Evolutionary conservation across 257 asterid species (phyloP), one percentile per base, ranked within the genome.

Genomic region (Solanum chmielewskii): DNA sequence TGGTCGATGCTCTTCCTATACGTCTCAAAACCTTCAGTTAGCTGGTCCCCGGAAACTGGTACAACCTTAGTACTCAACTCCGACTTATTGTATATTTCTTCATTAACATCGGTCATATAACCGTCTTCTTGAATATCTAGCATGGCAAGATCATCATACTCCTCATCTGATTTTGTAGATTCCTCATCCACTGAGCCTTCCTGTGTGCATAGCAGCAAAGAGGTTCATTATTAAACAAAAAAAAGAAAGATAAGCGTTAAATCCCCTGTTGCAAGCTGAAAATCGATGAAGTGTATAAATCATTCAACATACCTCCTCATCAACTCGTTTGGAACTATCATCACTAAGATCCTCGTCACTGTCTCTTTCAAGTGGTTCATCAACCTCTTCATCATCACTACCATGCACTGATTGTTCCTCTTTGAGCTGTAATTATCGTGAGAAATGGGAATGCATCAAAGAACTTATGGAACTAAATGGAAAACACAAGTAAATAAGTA

Each of bases 311-410:
- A 88, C 90, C 90, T 88, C 90, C 23, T 88, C 90, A 39, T 75
- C 87, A 88, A 80, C 76, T 29, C 8, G 86, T 88, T 84, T 75
- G 60, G 71, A 62, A 73, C 91, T 94, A 87, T 89, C 92, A 85
- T 96, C 98, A 90, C 93, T 93, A 25, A 92, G 86, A 90, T 97
- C 99, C 92, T 95, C 99, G 16, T 97, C 99, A 52, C 96, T 96
- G 89, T 94, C 99, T 70, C 86, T 87, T 86, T 97, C 98, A 60
- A 95, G 88, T 56, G 94, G 92, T 83, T 97, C 99, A 27, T 93
- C 99, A 76, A 89, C 94, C 90, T 95, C 99, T 90, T 97, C 99
- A 84, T 97, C 99, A 89, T 97, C 99, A 88, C 98, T 96, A 73
- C 98, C 99, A 80, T 95, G 93, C 92, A 97, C 99, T 16, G 99